phyloP scores from a whole-genome alignment of 2,329 filamentous ascomycete species.

The Epichloe gansuensis region DNA sequence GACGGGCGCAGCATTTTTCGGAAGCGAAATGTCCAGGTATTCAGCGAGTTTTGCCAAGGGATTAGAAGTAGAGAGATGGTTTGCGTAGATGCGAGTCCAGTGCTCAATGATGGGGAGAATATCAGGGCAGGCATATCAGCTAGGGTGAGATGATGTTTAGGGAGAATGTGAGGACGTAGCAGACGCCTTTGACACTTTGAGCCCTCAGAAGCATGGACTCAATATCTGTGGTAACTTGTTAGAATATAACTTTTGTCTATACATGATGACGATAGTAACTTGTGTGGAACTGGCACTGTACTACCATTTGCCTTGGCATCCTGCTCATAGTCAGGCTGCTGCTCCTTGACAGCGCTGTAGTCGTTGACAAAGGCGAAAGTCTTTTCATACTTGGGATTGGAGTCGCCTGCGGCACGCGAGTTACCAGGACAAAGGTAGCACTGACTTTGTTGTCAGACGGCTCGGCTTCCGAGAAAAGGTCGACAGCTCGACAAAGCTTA shows the following conservation, averaged over 20 bases:
- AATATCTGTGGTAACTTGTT: slow-evolving; percentile 37
- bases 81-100: slow-evolving; percentile 83
- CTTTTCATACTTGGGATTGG: slow-evolving; percentile 73
- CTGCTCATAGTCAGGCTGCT: slow-evolving; percentile 64
- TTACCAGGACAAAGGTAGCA: slow-evolving; percentile 96
- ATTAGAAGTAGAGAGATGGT: slow-evolving; percentile 63
- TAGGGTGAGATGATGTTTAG: slow-evolving; percentile 80
- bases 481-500: slow-evolving; percentile 18
- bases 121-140: slow-evolving; percentile 71
- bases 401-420: slow-evolving; percentile 71
- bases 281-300: slow-evolving; percentile 4
- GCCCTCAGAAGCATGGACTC: slow-evolving; percentile 68
- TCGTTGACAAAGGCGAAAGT: slow-evolving; percentile 97
- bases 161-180: slow-evolving; percentile 95
- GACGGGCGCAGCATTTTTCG: slow-evolving; percentile 21
- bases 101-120: slow-evolving; percentile 77
- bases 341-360: slow-evolving; percentile 91
- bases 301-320: slow-evolving; percentile 27
- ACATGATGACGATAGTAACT: background rate
- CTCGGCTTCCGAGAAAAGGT: background rate
- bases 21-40: slow-evolving; percentile 27
- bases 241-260: background rate
- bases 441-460: slow-evolving; percentile 23
- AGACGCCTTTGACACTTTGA: slow-evolving; percentile 82
- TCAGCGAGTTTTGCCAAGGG: slow-evolving; percentile 39